Percentiles rank a stretch among this genome's conserved stretches.
Conservation (phyloP, 2,329 filamentous ascomycete species). For the Diplodia corticola region DNA sequence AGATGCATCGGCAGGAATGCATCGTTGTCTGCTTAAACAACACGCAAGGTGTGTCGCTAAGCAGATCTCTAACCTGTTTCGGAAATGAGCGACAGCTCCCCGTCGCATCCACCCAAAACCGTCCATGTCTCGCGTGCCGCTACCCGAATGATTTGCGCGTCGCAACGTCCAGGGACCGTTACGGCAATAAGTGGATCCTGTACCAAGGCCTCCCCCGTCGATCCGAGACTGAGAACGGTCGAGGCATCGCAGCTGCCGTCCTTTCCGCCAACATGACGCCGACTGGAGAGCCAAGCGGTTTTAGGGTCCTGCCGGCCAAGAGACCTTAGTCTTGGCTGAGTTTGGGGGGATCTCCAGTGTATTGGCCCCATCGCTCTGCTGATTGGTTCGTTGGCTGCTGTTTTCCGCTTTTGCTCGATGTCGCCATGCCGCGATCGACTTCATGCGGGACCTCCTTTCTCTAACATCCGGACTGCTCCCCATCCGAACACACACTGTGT, state of each 20-base stretch:
- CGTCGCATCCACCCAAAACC: not conserved
- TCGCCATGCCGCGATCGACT: not conserved
- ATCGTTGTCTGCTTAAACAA: not conserved
- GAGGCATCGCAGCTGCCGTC: not conserved
- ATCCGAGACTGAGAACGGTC: not conserved
- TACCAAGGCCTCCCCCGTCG: not conserved
- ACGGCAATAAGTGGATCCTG: not conserved
- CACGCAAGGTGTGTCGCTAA: not conserved
- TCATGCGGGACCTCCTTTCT: slow-evolving; percentile 1
- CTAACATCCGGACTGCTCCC: not conserved
- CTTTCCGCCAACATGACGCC: not conserved
- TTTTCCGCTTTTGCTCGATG: not conserved
- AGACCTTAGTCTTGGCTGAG: not conserved
- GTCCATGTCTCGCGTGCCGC: slow-evolving; percentile 2
- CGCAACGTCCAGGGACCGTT: not conserved
- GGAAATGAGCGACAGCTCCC: not conserved
- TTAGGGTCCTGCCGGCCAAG: not conserved
- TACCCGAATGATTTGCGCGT: not conserved
- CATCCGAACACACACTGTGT: not conserved
- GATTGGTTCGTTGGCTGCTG: not conserved
- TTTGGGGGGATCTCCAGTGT: not conserved
- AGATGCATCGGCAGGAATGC: not conserved
- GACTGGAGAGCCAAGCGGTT: not conserved
- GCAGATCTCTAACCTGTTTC: not conserved
- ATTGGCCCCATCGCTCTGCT: not conserved